Base-by-base conservation (phyloP, 2,329 filamentous ascomycete genomes). In the Uncinocarpus reesii region DNA sequence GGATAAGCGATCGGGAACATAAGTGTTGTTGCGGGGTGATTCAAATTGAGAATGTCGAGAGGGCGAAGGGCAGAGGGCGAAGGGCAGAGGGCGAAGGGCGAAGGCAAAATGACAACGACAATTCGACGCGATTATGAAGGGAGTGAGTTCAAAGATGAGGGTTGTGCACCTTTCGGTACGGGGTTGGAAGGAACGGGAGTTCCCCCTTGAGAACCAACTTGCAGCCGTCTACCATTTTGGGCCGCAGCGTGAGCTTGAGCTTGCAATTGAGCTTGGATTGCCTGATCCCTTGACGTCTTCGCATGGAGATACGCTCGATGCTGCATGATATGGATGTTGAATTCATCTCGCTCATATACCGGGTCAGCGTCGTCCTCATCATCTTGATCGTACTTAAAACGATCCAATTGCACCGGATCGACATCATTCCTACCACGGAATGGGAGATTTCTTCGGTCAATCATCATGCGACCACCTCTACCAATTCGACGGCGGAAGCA, bases 401-500 rank as follows among this genome's bases (percentile, higher is more conserved):
- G 78, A 61, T 90, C 85, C 49, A 74, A 67, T 42, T 72, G 75
- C 66, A 60, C 65, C 65, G 63, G 67, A 55, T 71, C 68, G 57
- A 65, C 56, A 15, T 68, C 61, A 65, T 70, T 51, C 71, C 69
- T 69, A 58, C 62, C 65, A 44, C 71, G 75, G 36, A 76, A 64
- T 53, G 71, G 75, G 61, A 87, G 71, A 48, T 83, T 81, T 57
- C 85, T 81, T 57, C 88, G 82, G 67, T 96, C 92, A 56, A 96
- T 86, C 77, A 88, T 87, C 56, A 94, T 66, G 32, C 90, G 81
- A 54, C 88, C 87, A 53, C 89, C 76, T 57, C 90, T 83, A 47
- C 90, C 90, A 48, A 88, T 80, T 51, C 92, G 83, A 54, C 88
- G 80, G 56, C 90, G 81, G 72, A 85, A 95, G 13, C 83, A 81